These are phyloP conservation scores for Salix udensis DNA, from an alignment of 345 rosid genomes.

Conservation along the genomic window DNA sequence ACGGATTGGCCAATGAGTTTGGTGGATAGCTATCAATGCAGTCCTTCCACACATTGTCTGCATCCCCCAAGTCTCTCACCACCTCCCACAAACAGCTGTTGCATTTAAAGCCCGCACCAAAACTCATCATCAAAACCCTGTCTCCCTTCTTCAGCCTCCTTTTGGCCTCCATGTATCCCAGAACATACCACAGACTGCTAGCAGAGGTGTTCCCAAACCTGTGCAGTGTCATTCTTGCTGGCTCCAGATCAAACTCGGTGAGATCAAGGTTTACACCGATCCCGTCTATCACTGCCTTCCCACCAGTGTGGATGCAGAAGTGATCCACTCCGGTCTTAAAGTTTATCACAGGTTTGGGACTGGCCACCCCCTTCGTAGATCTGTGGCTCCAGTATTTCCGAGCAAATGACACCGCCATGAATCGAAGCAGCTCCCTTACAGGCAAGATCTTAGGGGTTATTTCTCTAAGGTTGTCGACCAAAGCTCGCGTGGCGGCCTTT, in stretches of 20 bases:
- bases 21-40: conserved; percentile 73
- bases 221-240: conserved; percentile 90
- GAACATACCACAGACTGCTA: conserved; percentile 86
- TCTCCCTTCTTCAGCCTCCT: conserved; percentile 74
- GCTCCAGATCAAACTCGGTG: conserved; percentile 66
- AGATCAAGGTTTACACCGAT: conserved; percentile 64
- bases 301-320: conserved; percentile 86
- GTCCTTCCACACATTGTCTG: conserved; percentile 53
- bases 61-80: conserved; percentile 42
- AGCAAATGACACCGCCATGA: conserved; percentile 23
- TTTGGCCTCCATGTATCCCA: conserved; percentile 89
- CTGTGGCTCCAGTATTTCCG: conserved; percentile 28
- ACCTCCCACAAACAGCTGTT: conserved; percentile 84
- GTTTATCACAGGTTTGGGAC: conserved; percentile 45
- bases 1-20: conserved; percentile 60
- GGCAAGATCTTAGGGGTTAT: conserved; percentile 79
- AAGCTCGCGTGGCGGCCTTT: conserved; percentile 65
- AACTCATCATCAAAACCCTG: conserved; percentile 61
- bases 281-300: conserved; percentile 91
- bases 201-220: conserved; percentile 96
- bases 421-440: conserved; percentile 60
- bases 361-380: conserved; percentile 10
- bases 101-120: conserved; percentile 84
- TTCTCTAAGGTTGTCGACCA: conserved; percentile 65
- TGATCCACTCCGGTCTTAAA: conserved; percentile 83